A percentile compares a stretch with the other conserved stretches of the same genome.
Evolutionary conservation across 2,329 filamentous ascomycete genomes (phyloP).

Genomic region (Huntiella savannae): DNA sequence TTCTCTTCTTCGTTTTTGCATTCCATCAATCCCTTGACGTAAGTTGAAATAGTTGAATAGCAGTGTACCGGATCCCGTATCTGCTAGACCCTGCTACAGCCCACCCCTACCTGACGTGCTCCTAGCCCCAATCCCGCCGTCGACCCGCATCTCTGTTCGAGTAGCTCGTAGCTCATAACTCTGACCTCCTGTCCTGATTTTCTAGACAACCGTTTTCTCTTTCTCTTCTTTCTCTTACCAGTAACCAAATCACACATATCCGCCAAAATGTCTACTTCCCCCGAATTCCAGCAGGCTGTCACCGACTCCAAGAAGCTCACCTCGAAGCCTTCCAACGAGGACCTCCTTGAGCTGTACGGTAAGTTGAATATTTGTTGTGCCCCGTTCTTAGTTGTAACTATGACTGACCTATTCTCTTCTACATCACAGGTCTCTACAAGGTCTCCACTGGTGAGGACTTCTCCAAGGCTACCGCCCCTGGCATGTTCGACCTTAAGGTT

Average conservation of each 20-base stretch:
- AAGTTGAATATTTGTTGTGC: slow-evolving; percentile 14
- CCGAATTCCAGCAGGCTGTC: slow-evolving; percentile 36
- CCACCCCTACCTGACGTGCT: too few species aligned
- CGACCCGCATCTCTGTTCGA: too few species aligned
- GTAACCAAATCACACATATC: slow-evolving; percentile 7
- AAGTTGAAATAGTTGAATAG: too few species aligned
- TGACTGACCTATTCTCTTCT: neutral
- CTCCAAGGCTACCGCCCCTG: slow-evolving; percentile 34
- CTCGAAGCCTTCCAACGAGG: slow-evolving; percentile 41
- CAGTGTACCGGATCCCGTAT: too few species aligned
- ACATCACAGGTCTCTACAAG: slow-evolving; percentile 35
- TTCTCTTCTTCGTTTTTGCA: too few species aligned
- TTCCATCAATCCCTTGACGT: too few species aligned
- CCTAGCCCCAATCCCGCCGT: too few species aligned
- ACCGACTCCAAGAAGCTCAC: slow-evolving; percentile 49
- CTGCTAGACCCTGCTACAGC: too few species aligned
- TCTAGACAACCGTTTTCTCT: neutral
- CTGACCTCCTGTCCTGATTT: neutral
- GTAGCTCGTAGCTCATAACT: neutral
- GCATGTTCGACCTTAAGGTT: slow-evolving; percentile 55
- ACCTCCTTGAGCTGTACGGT: slow-evolving; percentile 47
- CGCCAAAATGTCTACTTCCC: slow-evolving; percentile 23
- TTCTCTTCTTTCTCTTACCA: neutral
- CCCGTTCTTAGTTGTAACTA: neutral
- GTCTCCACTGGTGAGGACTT: slow-evolving; percentile 38